phyloP scores from a whole-genome alignment of 2,329 filamentous ascomycete genomes.

The Hypoxylon sp. region DNA sequence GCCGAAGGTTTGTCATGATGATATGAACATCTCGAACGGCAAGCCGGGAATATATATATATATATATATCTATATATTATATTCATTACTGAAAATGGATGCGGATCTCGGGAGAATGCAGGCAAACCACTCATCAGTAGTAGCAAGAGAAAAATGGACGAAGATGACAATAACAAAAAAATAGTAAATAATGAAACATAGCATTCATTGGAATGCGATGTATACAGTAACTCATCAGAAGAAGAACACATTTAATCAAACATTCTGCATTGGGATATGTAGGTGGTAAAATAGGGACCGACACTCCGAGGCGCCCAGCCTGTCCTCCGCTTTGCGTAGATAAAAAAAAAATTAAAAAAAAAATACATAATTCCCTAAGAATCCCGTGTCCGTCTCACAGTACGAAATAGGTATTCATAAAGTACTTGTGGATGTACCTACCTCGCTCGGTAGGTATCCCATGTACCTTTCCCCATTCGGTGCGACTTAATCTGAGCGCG shows the following conservation, averaged over 20 bases:
- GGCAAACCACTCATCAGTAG: too few relatives aligned
- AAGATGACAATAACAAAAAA: too few relatives aligned
- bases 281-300: constrained; percentile 36
- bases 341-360: too few relatives aligned
- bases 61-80: constrained; percentile 1
- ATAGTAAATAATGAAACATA: too few relatives aligned
- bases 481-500: constrained; percentile 10
- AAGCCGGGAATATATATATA: constrained; percentile 12
- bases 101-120: too few relatives aligned
- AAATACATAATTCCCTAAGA: too few relatives aligned
- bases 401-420: constrained; percentile 13
- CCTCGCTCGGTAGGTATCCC: too few relatives aligned
- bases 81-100: too few relatives aligned
- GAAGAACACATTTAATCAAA: constrained; percentile 11
- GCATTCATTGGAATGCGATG: too few relatives aligned
- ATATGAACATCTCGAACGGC: constrained; percentile 4
- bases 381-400: constrained; percentile 33
- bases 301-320: constrained; percentile 31
- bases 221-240: constrained; percentile 5
- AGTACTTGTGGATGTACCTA: too few relatives aligned
- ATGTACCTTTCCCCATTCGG: constrained; percentile 8
- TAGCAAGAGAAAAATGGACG: too few relatives aligned
- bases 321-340: constrained; percentile 31
- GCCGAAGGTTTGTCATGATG: constrained; percentile 23
- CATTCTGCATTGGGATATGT: too few relatives aligned